phyloP scores from a whole-genome alignment of 164 flowering plant genomes.

The Saururus chinensis region DNA sequence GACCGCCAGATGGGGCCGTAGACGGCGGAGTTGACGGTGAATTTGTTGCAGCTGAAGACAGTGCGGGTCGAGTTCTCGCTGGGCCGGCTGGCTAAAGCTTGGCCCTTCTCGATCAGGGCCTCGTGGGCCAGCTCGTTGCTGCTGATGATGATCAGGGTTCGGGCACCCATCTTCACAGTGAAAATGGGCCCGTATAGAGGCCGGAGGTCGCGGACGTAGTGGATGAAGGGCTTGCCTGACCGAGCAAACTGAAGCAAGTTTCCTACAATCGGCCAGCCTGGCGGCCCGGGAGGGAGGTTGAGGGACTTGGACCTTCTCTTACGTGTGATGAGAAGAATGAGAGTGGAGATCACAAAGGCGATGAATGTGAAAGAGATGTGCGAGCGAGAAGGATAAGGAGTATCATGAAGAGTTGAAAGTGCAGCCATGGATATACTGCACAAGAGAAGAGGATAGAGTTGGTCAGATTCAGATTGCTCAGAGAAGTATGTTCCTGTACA shows the following conservation, averaged over 20 bases:
- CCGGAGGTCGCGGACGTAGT: constrained; percentile 37
- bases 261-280: constrained; percentile 85
- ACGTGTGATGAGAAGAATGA: constrained; percentile 22
- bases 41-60: constrained; percentile 76
- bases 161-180: constrained; percentile 67
- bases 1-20: constrained; percentile 91
- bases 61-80: constrained; percentile 66
- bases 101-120: constrained; percentile 54
- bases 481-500: background rate
- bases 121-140: constrained; percentile 54
- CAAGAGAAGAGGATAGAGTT: background rate
- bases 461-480: background rate
- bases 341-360: constrained; percentile 22
- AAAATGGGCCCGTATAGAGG: constrained; percentile 63
- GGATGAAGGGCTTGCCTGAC: constrained; percentile 70
- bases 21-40: constrained; percentile 76
- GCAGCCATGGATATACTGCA: background rate
- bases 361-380: constrained; percentile 27
- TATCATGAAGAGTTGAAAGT: background rate
- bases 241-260: constrained; percentile 79
- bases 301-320: constrained; percentile 18
- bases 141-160: constrained; percentile 60
- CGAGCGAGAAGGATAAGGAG: background rate
- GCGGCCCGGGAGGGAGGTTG: constrained; percentile 84
- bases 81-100: constrained; percentile 61